Base-by-base conservation (phyloP, 176 grass and related monocot genomes). In the Typha latifolia region DNA sequence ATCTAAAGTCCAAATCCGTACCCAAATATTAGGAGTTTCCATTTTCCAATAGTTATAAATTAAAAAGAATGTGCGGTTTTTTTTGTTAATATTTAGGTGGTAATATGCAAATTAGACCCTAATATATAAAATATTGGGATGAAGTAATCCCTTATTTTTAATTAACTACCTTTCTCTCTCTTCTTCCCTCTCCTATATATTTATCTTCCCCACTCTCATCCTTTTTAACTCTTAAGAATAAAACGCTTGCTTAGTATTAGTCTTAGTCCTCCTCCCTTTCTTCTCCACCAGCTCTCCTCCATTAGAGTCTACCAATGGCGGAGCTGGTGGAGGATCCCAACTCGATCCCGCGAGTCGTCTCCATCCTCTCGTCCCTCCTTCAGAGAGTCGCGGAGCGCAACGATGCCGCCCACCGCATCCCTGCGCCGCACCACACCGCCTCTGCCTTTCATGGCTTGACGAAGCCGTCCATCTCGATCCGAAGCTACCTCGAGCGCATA, bases 401-500 rank as follows among this genome's bases (percentile, higher is more conserved):
- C 67, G 94, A 93, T 78, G 72, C 37, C 31, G 65, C 21, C 64
- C 18, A 51, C 14, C 48, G 31, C 53, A 21, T 56, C 47, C 16
- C 23, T 15, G 26, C 13, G 14, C 48, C 12, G 29, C 55, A 0
- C 49, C 52, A 66, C 8, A 16, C 52, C 12, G 81, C 79, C 48
- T 82, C 81, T 32, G 89, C 94, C 66, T 99, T 99, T 77, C 86
- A 93, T 49, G 89, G 94, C 0, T 62, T 99, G 2, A 82, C 86
- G 12, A 99, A 99, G 81, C 94, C 94, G 37, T 70, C 83, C 51
- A 99, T 99, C 62, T 99, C 89, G 32, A 49, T 99, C 64, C 69
- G 84, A 12, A 85, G 85, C 3, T 99, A 99, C 84, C 89, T 99
- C 26, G 86, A 99, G 83, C 89, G 94, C 49, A 93, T 99, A 78